Conservation (phyloP, 257 asterid genomes). For the Nicotiana attenuata region DNA sequence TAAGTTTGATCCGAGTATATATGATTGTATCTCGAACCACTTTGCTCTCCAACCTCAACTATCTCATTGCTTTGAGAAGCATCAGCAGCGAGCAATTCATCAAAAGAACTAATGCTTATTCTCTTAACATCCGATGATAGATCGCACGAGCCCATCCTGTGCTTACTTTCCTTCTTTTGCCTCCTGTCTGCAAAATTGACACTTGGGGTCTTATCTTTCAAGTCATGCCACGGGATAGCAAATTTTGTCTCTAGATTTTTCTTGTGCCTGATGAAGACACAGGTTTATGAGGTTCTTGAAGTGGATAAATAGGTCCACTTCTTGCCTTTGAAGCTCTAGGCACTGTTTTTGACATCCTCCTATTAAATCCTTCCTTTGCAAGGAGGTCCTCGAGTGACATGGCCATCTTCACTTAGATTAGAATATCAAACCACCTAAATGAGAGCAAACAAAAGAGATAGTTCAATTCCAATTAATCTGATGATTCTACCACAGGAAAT, state of each 20-base stretch:
- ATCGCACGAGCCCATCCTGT: slow-evolving; percentile 22
- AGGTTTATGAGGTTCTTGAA: slow-evolving; percentile 8
- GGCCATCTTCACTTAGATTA: slow-evolving; percentile 32
- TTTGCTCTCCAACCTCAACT: slow-evolving; percentile 36
- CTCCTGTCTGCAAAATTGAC: slow-evolving; percentile 17
- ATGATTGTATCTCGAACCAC: slow-evolving; percentile 18
- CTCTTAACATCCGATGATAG: slow-evolving; percentile 23
- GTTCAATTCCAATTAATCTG: background rate
- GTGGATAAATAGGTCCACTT: slow-evolving; percentile 24
- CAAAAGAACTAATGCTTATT: slow-evolving; percentile 19
- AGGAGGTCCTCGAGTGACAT: slow-evolving; percentile 76
- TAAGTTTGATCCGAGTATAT: slow-evolving; percentile 34
- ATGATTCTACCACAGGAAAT: background rate
- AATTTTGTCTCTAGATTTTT: slow-evolving; percentile 42
- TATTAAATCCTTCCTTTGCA: slow-evolving; percentile 60
- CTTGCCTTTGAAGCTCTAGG: slow-evolving; percentile 38
- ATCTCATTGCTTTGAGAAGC: slow-evolving; percentile 35
- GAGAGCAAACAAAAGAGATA: slow-evolving; percentile 4
- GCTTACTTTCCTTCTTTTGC: slow-evolving; percentile 12
- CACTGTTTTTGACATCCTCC: slow-evolving; percentile 39
- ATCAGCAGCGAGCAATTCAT: slow-evolving; percentile 23
- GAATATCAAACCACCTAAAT: background rate
- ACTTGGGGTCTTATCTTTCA: slow-evolving; percentile 25
- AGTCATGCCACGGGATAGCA: slow-evolving; percentile 36
- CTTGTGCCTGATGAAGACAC: slow-evolving; percentile 31